Percentiles rank a stretch among this genome's conserved stretches.
Evolutionary conservation across 352 stramenopile species (phyloP).

Genomic region (Globisporangium megalacanthum): DNA sequence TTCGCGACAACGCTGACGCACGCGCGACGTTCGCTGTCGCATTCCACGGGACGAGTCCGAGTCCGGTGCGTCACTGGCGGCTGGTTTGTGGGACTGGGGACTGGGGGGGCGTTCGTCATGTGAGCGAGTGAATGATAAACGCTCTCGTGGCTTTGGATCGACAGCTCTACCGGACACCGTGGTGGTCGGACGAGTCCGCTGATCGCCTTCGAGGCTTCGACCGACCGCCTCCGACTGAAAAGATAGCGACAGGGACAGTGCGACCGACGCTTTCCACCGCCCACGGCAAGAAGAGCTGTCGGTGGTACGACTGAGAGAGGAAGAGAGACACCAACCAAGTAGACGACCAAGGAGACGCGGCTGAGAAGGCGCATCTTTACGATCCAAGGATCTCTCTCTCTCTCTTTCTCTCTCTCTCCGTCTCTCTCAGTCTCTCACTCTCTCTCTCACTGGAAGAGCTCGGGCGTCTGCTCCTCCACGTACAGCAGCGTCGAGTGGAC

Average conservation of each 20-base stretch:
- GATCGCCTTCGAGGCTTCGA: slow-evolving; percentile 15
- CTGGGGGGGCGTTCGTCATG: not conserved
- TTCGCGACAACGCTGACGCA: slow-evolving; percentile 22
- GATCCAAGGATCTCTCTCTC: not conserved
- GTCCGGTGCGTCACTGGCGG: slow-evolving; percentile 15
- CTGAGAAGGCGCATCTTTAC: not conserved
- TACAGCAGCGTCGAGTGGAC: slow-evolving; percentile 80
- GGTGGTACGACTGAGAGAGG: slow-evolving; percentile 44
- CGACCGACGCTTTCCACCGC: slow-evolving; percentile 9
- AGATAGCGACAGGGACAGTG: not conserved
- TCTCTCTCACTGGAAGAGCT: slow-evolving; percentile 72
- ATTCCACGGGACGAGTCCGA: slow-evolving; percentile 14
- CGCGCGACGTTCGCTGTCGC: slow-evolving; percentile 15
- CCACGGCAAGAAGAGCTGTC: slow-evolving; percentile 32
- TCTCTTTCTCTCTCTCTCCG: not conserved
- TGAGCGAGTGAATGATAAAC: not conserved
- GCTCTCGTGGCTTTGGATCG: not conserved
- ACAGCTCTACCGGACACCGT: slow-evolving; percentile 33
- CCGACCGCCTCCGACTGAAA: slow-evolving; percentile 8
- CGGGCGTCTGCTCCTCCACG: slow-evolving; percentile 82
- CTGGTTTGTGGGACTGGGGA: not conserved
- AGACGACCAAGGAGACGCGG: not conserved
- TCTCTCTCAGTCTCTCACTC: not conserved
- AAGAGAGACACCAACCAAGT: not conserved
- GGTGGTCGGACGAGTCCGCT: slow-evolving; percentile 36